Evolutionary conservation across 495 filamentous ascomycete species (phyloP).

Genomic region (Penicillium ochrochloron): DNA sequence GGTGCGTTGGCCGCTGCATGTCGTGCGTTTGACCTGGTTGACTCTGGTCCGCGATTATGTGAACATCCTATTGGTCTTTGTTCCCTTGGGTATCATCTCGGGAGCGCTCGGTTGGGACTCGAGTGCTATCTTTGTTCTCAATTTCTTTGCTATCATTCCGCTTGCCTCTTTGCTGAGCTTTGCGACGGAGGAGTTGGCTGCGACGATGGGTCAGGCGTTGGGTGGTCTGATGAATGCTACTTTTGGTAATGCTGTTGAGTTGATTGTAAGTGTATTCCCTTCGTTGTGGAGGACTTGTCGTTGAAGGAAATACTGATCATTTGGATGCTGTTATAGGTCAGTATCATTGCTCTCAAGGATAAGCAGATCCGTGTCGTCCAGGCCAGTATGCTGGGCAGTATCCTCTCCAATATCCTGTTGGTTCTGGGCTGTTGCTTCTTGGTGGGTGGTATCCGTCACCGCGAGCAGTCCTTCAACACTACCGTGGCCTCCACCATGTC

Average conservation of each 20-base stretch:
- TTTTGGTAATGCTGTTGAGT: conserved; percentile 97
- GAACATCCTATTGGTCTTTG: conserved; percentile 86
- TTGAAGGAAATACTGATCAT: conserved; percentile 18
- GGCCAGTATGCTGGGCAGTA: conserved; percentile 96
- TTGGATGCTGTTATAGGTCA: conserved; percentile 65
- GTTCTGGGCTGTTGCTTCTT: conserved; percentile 98
- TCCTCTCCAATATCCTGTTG: conserved; percentile 92
- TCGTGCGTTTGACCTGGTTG: conserved; percentile 54
- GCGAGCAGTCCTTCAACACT: conserved; percentile 78
- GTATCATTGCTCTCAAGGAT: conserved; percentile 85
- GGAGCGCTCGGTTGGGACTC: conserved; percentile 75
- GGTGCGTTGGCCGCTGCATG: conserved; percentile 60
- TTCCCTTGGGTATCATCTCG: conserved; percentile 84
- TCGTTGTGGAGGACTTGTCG: background rate
- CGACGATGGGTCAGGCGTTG: conserved; percentile 83
- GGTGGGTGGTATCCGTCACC: conserved; percentile 71
- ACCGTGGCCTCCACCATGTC: conserved; percentile 95
- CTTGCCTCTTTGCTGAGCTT: conserved; percentile 91
- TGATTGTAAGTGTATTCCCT: conserved; percentile 70
- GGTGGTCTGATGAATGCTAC: conserved; percentile 95
- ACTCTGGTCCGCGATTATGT: conserved; percentile 72
- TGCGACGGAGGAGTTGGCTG: conserved; percentile 90
- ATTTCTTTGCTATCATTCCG: conserved; percentile 96
- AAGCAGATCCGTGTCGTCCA: conserved; percentile 94
- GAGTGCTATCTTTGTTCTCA: conserved; percentile 79